Percentiles rank a stretch among this genome's conserved stretches.
phyloP scores from a whole-genome alignment of 352 stramenopile genomes.

The Phytophthora brassicae region DNA sequence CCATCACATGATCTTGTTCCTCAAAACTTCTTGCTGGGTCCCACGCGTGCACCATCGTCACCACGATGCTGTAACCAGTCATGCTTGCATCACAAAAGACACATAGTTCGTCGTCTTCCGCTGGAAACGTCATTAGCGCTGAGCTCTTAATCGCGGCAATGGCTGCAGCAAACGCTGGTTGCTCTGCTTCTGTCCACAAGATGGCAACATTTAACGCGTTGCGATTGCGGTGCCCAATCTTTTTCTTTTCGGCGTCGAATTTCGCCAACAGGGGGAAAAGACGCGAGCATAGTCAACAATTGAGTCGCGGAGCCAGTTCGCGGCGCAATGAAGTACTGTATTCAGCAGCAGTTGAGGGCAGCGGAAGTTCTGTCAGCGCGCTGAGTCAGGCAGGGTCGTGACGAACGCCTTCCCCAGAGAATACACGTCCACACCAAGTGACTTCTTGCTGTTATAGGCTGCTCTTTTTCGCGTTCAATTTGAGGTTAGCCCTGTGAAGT shows the following conservation, averaged over 20 bases:
- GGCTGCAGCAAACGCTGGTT: background rate
- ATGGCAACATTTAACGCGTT: background rate
- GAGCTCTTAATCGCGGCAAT: background rate
- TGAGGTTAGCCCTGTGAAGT: no score
- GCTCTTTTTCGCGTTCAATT: no score
- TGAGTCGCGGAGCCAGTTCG: slow-evolving; percentile 2
- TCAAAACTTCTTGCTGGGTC: background rate
- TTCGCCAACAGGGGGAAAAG: background rate
- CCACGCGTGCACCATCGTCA: background rate
- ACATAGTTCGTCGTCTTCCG: background rate
- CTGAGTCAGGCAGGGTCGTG: slow-evolving; percentile 5
- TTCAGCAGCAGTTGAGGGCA: background rate
- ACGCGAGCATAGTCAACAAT: background rate
- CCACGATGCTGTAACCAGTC: background rate
- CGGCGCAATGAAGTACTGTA: background rate
- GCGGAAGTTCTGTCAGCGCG: background rate
- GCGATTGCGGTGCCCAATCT: background rate
- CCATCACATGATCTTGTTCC: background rate
- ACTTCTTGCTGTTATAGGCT: background rate
- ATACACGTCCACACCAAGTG: slow-evolving; percentile 25
- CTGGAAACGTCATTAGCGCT: background rate
- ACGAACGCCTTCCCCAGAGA: slow-evolving; percentile 18
- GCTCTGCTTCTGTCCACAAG: background rate
- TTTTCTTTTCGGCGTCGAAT: background rate
- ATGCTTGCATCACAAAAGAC: background rate